These are phyloP conservation scores for Litchi chinensis DNA, from an alignment of 345 rosid genomes.

Conservation along the genomic window DNA sequence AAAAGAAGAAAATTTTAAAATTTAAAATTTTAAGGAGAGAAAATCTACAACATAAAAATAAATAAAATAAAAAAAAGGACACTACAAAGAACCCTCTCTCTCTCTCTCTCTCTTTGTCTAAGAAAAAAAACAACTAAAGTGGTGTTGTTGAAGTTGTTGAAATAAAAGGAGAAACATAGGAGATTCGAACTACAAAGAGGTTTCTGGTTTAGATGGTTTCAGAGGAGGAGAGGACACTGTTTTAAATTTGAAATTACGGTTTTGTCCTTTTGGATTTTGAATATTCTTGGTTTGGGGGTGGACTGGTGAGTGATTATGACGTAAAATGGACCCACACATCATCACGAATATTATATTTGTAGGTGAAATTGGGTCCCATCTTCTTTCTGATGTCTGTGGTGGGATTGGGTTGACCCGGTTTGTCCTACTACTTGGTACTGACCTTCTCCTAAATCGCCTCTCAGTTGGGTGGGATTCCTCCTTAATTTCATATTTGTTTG, in stretches of 20 bases:
- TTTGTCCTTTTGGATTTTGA: slow-evolving; percentile 8
- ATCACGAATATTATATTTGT: slow-evolving; percentile 12
- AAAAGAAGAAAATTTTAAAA: background rate
- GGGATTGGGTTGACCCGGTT: slow-evolving; percentile 23
- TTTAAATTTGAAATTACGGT: slow-evolving; percentile 5
- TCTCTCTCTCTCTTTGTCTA: slow-evolving; percentile 7
- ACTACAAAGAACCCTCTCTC: background rate
- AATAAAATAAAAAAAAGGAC: background rate
- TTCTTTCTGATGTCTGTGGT: background rate
- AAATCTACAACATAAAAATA: no score
- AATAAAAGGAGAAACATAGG: background rate
- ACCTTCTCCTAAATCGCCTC: background rate
- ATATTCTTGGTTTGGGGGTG: background rate
- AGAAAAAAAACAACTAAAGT: background rate
- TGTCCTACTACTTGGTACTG: background rate
- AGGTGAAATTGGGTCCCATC: slow-evolving; percentile 18
- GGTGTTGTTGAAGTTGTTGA: background rate
- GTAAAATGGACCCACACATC: slow-evolving; percentile 20
- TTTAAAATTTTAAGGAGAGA: background rate
- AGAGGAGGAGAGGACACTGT: background rate
- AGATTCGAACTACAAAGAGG: slow-evolving; percentile 14
- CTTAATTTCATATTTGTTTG: background rate
- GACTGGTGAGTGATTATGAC: slow-evolving; percentile 22
- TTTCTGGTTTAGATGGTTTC: background rate
- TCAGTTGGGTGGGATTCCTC: background rate